Base-by-base conservation (phyloP, 495 filamentous ascomycete genomes). In the Tuber borchii region DNA sequence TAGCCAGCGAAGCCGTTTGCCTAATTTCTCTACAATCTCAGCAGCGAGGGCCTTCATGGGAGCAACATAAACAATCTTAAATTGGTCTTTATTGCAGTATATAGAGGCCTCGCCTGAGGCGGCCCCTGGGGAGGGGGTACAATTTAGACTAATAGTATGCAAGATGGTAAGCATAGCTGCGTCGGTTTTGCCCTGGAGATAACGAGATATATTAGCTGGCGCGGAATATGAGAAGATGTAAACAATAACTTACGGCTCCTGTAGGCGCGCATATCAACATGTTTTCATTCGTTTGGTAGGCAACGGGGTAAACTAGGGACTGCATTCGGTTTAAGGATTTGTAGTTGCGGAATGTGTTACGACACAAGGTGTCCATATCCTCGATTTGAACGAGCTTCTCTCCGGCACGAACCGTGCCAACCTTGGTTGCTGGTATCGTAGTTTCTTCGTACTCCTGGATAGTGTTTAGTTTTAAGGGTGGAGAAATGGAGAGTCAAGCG, bases 191-290 rank as follows among this genome's bases (percentile, higher is more conserved):
- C 95, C 90, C 86, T 86, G 26, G 7, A 48, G 44, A 19, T 39
- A 26, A 69, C 70, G 74, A 44, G 65, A 45, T 31, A 51, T 61
- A 34, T 71, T 43, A 44, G 46, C n/a, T 39, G 7, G 2, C 0
- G 14, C 34, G 12, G 3, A 17, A 34, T 43, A n/a, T 26, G 22
- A 51, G 26, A 40, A 4, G 31, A 10, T 37, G 61, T 22, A 10
- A 22, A 74, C 9, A 31, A 70, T 45, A 43, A 84, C 86, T 80
- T 80, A 86, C 91, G 70, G 95, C 95, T 90, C 95, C 95, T 76
- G 95, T 99, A 1, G 95, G 95, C 19, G 95, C 95, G 85, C 95
- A 99, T 73, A 99, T 95, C 45, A 99, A 88, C 94, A 99, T 97
- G 82, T 99, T 99, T 84, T 98, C 95, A 82, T 88, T 97, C 9